Base-by-base conservation (phyloP, 345 rosid genomes). In the Carallia brachiata region DNA sequence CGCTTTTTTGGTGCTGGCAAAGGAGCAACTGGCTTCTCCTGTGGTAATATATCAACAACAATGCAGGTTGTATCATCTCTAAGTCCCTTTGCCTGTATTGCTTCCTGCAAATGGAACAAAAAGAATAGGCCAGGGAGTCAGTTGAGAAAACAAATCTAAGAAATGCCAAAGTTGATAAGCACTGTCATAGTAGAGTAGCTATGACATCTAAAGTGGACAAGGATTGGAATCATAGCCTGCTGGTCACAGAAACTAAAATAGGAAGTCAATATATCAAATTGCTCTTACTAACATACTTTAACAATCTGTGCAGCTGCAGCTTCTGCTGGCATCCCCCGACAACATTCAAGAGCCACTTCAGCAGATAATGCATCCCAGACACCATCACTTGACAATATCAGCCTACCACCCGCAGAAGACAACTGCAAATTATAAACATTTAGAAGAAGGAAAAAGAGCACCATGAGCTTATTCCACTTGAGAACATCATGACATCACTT, bases 11-110 rank as follows among this genome's bases (percentile, higher is more conserved):
- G 87, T 39, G 88, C 82, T 28, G 89, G 96, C 62, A 84, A 62
- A 57, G 94, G 82, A 78, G 89, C 87, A 27, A 82, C 67, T 32
- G 89, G 96, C 81, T 92, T 96, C 80, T 96, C 99, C 13, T 66
- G 80, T 12, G 93, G 90, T 70, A 89, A 76, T 77, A 96, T 87
- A 72, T 96, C 99, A 75, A 96, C 73, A 67, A 96, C 99, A 69
- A 96, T 92, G 83, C 98, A 96, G 66, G 99, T 92, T 58, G 99
- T 96, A 77, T 96, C 99, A 84, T 96, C 99, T 68, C 98, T 81
- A 70, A 96, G 89, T 72, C 99, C 99, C 79, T 90, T 92, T 61
- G 76, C 61, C 61, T 83, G 86, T 57, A 95, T 76, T 65, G 99
- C 90, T 84, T 90, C 99, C 99, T 96, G 86, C 67, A 68, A 57